Evolutionary conservation across 2,329 filamentous ascomycete genomes (phyloP).

Genomic region (Clarireedia hainanense): DNA sequence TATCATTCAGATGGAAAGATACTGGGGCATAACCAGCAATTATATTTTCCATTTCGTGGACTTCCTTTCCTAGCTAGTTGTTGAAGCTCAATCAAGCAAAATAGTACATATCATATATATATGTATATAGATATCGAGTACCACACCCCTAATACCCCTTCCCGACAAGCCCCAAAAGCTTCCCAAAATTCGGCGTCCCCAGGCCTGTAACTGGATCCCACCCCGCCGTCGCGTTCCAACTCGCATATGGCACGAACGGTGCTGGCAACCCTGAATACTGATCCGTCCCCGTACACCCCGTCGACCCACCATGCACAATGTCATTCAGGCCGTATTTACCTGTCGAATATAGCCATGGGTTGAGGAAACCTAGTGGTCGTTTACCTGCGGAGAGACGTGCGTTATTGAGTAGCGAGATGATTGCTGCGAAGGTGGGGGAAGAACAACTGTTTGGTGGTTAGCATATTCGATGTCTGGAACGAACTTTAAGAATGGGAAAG

Average conservation of each 20-base stretch:
- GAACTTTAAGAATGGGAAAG: neutral
- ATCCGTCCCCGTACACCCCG: slow-evolving; percentile 29
- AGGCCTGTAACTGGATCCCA: slow-evolving; percentile 43
- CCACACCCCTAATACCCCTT: neutral
- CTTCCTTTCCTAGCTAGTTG: too few species aligned
- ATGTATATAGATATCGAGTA: neutral
- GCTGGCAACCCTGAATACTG: slow-evolving; percentile 13
- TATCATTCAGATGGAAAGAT: too few species aligned
- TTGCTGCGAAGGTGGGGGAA: slow-evolving; percentile 48
- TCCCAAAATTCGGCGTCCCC: slow-evolving; percentile 39
- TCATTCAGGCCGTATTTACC: slow-evolving; percentile 43
- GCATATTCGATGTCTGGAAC: neutral
- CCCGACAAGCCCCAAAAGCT: slow-evolving; percentile 25
- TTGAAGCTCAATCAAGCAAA: too few species aligned
- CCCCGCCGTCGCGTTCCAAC: slow-evolving; percentile 35
- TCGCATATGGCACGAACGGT: slow-evolving; percentile 28
- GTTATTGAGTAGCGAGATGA: slow-evolving; percentile 57
- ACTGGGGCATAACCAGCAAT: too few species aligned
- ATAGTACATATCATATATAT: too few species aligned
- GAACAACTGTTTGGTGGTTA: slow-evolving; percentile 36
- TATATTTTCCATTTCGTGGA: too few species aligned
- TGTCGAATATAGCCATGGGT: slow-evolving; percentile 49
- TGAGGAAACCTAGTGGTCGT: slow-evolving; percentile 44
- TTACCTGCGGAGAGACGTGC: slow-evolving; percentile 43
- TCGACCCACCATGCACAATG: slow-evolving; percentile 31